Evolutionary conservation across 2,329 filamentous ascomycete species (phyloP), one percentile per base, ranked within the genome.

Genomic region (Microascus cirrosus): DNA sequence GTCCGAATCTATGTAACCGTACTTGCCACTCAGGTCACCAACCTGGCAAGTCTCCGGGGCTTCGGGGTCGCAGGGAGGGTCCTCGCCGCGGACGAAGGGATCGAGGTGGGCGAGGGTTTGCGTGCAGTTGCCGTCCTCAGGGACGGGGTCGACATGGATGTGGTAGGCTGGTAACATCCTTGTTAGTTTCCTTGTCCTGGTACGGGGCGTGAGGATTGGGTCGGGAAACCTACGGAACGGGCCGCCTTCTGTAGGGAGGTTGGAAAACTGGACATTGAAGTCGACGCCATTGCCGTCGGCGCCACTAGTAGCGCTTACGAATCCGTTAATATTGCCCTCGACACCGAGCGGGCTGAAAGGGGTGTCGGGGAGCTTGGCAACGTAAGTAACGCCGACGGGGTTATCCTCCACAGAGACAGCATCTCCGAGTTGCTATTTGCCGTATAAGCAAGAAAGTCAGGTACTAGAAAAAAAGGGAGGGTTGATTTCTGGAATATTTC

Each of bases 11-110:
- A 88, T 79, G 60, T 77, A 76, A 61, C 87, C 87, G 65, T 86
- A 74, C 74, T 93, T 93, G 67, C 89, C 89, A 64, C 82, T 81
- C 58, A 91, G 75, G 68, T 93, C 89, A 62, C 89, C 89, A 11
- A 89, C 82, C 71, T 93, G 83, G 74, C 89, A 94, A 10, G 81
- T 84, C 61, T 80, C 70, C 7, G 85, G 85, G 7, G 73, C 66
- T 11, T 67, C 63, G 12, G 71, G 42, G 65, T 90, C 76, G 71
- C 89, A 93, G 5, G 78, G 64, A 4, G 83, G 74, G 1, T 70
- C 71, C 66, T 90, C 82, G 61, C 82, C 83, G 55, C 86, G 84
- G 55, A 76, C 67, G 68, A 78, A 89, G 20, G 89, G 88, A 66
- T 92, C 87, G 13, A 90, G 78, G 66, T 93, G 89, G 2, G 75